Evolutionary conservation across 306 rosid genomes (phyloP).

Genomic region (Quercus dentata): DNA sequence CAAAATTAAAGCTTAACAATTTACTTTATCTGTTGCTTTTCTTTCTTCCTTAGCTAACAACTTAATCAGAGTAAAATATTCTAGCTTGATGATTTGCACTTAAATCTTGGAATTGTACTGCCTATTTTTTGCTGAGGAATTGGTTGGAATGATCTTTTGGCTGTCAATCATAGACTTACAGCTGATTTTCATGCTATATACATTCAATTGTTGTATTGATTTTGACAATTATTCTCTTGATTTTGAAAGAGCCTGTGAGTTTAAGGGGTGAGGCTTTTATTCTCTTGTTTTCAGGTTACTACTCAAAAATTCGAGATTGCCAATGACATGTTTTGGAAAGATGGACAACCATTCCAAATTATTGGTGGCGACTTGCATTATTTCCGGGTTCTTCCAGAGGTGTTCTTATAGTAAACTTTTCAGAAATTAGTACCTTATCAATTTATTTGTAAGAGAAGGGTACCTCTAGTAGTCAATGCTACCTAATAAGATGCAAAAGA

Average conservation of each 20-base stretch:
- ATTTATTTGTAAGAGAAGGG: not conserved
- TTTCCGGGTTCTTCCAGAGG: conserved; percentile 93
- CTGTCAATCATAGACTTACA: not conserved
- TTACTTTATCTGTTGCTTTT: not conserved
- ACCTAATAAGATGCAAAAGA: not conserved
- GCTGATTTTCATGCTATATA: not conserved
- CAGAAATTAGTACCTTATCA: not conserved
- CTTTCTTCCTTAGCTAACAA: not conserved
- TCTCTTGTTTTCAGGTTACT: not conserved
- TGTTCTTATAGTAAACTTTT: conserved; percentile 15
- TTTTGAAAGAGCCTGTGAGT: not conserved
- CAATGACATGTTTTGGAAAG: conserved; percentile 8
- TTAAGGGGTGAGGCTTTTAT: not conserved
- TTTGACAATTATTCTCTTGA: not conserved
- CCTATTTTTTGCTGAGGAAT: not conserved
- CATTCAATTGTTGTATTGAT: not conserved
- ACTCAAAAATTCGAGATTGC: not conserved
- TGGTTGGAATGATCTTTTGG: not conserved
- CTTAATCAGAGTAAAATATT: not conserved
- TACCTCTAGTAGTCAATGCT: not conserved
- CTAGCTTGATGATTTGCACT: not conserved
- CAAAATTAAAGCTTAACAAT: not conserved
- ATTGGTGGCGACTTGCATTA: conserved; percentile 96
- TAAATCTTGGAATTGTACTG: too few species aligned
- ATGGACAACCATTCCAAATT: conserved; percentile 4